Evolutionary conservation across 1,284 basidiomycete genomes (phyloP).

Genomic region (Pseudozyma thailandica): DNA sequence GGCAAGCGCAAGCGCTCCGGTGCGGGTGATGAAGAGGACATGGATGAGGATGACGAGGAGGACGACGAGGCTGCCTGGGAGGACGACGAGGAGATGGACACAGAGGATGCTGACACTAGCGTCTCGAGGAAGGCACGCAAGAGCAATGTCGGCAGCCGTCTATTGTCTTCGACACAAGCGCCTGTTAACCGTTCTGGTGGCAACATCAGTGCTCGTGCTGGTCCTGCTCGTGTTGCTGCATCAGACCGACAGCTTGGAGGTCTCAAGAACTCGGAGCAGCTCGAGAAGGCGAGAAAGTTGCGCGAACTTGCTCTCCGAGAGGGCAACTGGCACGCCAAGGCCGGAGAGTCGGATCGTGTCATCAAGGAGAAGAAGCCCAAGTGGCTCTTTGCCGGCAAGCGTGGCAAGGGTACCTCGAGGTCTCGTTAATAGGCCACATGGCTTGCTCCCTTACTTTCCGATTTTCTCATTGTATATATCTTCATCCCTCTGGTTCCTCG

Average conservation of each 20-base stretch:
- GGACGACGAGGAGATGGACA: constrained; percentile 73
- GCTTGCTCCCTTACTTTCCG: neutral
- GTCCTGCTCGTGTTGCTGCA: constrained; percentile 61
- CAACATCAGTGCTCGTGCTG: constrained; percentile 57
- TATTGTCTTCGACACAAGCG: constrained; percentile 51
- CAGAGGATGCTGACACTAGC: constrained; percentile 55
- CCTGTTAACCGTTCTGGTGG: constrained; percentile 60
- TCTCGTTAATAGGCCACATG: constrained; percentile 43
- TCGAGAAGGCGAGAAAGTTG: constrained; percentile 60
- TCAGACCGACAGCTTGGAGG: constrained; percentile 60
- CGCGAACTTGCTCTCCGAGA: constrained; percentile 58
- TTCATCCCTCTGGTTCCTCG: constrained; percentile 8
- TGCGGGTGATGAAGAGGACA: constrained; percentile 68
- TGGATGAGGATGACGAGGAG: constrained; percentile 69
- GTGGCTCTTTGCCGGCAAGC: constrained; percentile 66
- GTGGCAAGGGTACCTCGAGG: constrained; percentile 63
- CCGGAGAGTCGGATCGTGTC: constrained; percentile 63
- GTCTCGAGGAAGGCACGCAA: constrained; percentile 70
- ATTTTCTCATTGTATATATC: neutral
- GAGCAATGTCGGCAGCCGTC: constrained; percentile 73
- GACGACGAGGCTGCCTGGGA: constrained; percentile 69
- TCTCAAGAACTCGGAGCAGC: constrained; percentile 58
- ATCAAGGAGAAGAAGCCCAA: constrained; percentile 66
- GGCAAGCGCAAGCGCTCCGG: constrained; percentile 75
- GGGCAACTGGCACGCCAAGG: constrained; percentile 61